Percentiles rank a stretch among this genome's conserved stretches.
Conservation (phyloP, 1,284 basidiomycete genomes). For the Cystobasidium pallidum region DNA sequence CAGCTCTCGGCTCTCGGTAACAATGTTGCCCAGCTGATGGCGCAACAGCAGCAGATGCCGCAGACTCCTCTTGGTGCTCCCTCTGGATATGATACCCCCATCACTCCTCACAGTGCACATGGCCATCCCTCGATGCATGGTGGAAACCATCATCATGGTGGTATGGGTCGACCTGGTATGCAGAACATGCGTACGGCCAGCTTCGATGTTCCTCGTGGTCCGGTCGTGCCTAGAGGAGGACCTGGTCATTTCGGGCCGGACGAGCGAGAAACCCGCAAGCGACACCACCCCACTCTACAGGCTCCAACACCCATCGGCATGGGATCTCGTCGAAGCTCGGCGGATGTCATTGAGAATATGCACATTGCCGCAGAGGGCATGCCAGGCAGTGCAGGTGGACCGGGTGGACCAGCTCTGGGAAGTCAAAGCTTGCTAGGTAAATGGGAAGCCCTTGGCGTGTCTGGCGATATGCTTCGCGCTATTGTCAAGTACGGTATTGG, state of each 20-base stretch:
- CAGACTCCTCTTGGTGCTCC: constrained; percentile 22
- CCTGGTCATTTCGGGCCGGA: constrained; percentile 16
- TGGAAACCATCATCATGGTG: constrained; percentile 26
- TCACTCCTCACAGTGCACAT: constrained; percentile 18
- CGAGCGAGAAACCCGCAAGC: constrained; percentile 25
- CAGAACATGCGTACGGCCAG: constrained; percentile 19
- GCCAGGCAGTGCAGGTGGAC: constrained; percentile 10
- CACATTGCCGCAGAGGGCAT: constrained; percentile 40
- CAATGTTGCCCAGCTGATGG: constrained; percentile 44
- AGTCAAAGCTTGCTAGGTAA: constrained; percentile 70
- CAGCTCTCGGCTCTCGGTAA: constrained; percentile 43
- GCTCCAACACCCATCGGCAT: constrained; percentile 43
- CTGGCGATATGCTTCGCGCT: constrained; percentile 82
- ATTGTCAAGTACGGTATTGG: constrained; percentile 93
- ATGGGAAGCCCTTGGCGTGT: constrained; percentile 90
- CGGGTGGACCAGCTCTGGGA: constrained; percentile 13
- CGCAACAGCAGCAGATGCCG: constrained; percentile 28
- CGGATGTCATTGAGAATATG: constrained; percentile 43
- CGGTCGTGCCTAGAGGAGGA: constrained; percentile 26
- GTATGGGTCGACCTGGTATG: constrained; percentile 20
- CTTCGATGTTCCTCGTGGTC: constrained; percentile 39
- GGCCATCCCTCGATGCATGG: constrained; percentile 16
- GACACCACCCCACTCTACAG: constrained; percentile 20
- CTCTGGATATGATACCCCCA: constrained; percentile 5
- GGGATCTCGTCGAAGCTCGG: constrained; percentile 29